Evolutionary conservation across 129 eudicot species (phyloP).

Genomic region (Saussurea involucrata): DNA sequence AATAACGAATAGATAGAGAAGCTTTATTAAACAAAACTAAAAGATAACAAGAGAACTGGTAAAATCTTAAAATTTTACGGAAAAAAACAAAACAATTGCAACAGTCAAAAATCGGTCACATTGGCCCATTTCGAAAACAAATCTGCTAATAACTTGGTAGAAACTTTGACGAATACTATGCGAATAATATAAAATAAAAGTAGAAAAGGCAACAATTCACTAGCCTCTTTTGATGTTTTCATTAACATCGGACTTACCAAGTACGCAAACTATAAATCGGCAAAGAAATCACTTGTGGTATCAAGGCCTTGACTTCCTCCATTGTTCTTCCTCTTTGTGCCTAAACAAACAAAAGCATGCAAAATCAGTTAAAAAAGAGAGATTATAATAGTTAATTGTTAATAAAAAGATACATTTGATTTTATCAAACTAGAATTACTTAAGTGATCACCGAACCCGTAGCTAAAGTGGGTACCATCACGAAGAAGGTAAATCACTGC

Average conservation of each 20-base stretch:
- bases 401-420: no score
- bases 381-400: no score
- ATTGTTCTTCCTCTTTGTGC: conserved; percentile 63
- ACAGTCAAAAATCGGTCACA: not conserved
- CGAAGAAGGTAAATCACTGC: no score
- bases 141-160: not conserved
- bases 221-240: not conserved
- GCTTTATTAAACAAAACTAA: not conserved
- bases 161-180: not conserved
- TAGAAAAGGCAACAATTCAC: not conserved
- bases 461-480: no score
- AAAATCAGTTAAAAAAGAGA: not conserved
- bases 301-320: conserved; percentile 41
- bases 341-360: conserved; percentile 26
- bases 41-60: not conserved
- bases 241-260: not conserved
- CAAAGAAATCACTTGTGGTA: conserved; percentile 58
- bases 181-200: not conserved
- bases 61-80: not conserved
- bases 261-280: conserved; percentile 44
- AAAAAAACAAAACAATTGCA: not conserved
- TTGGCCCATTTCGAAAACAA: not conserved
- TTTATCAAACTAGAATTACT: no score
- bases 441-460: no score
- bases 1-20: not conserved